Evolutionary conservation across 1,139 yeast genomes (phyloP), one percentile per base, ranked within the genome.

Genomic region (Zygoascus hellenicus): DNA sequence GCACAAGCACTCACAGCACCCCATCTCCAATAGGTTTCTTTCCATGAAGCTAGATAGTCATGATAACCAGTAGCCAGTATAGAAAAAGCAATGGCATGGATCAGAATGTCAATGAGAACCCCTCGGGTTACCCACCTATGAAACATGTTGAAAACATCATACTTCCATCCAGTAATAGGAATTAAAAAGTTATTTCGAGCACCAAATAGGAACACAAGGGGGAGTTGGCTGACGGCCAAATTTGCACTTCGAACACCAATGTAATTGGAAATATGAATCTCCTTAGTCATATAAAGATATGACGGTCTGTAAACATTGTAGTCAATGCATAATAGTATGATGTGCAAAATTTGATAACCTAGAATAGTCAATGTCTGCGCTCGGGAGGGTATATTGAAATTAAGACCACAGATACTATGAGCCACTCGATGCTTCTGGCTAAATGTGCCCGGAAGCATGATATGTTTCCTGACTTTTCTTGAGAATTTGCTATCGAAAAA

Each of bases 121-220:
- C 76, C 62, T 62, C 90, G 73, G 1, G 81, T 77, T 6, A 78
- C 59, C 83, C 86, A 81, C 57, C 81, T 78, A 64, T 85, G 94
- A 60, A 78, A 73, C 26, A 76, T 68, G 49, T 80, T 68, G 60
- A 83, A 81, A 40, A 84, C 72, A 2, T 80, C 68, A 54, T 74
- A 76, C 22, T 77, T 70, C 83, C 88, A 81, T 35, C 88, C 85
- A 3, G 88, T 79, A 37, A 80, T 44, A 71, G 76, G 73, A 53
- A 78, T 77, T 57, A 84, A 63, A 46, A 83, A 66, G 60, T 83
- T 84, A 62, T 84, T 84, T 66, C 87, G 70, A 13, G 85, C 83
- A 9, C 81, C 79, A 60, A 81, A 79, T 40, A 81, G 61, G 17
- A 79, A 66, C 40, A 77, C 58, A 5, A 75, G 49, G 7, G 88